Percentiles rank a stretch among this genome's conserved stretches.
phyloP scores from a whole-genome alignment of 805 yeast species.

The Sugiyamaella americana region DNA sequence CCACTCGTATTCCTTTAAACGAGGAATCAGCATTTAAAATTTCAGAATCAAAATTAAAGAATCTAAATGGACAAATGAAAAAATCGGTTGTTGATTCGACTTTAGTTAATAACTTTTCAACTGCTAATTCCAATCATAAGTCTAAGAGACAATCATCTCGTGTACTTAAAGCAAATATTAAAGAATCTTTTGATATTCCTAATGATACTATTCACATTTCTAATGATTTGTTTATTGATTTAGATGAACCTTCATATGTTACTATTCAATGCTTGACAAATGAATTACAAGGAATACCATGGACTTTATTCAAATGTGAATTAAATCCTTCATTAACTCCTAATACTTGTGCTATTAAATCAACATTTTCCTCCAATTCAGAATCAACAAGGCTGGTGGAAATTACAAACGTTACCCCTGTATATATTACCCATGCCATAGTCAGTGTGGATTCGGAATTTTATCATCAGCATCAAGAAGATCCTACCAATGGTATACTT shows the following conservation, averaged over 20 bases:
- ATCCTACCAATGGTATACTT: slow-evolving; percentile 30
- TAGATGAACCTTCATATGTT: slow-evolving; percentile 8
- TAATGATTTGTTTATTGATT: slow-evolving; percentile 1
- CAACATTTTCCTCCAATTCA: slow-evolving; percentile 2
- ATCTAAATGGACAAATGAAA: too few relatives aligned
- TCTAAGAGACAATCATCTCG: not conserved
- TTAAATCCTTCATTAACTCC: slow-evolving; percentile 11
- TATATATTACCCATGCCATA: slow-evolving; percentile 35
- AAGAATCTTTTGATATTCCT: not conserved
- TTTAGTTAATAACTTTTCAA: too few relatives aligned
- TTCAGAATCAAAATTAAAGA: too few relatives aligned
- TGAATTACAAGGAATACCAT: slow-evolving; percentile 8
- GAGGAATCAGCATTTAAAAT: too few relatives aligned
- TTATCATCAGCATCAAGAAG: slow-evolving; percentile 32
- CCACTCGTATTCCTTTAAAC: too few relatives aligned
- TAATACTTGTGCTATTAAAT: slow-evolving; percentile 8
- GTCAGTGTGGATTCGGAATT: slow-evolving; percentile 42
- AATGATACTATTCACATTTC: not conserved
- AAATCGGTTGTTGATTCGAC: too few relatives aligned
- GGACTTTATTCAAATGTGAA: slow-evolving; percentile 13
- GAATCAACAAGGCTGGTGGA: slow-evolving; percentile 14
- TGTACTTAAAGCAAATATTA: not conserved
- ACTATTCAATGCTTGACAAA: slow-evolving; percentile 6
- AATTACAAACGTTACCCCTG: slow-evolving; percentile 15
- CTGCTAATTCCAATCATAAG: too few relatives aligned